These are phyloP conservation scores for Eimeria praecox DNA, from an alignment of 169 alveolate genomes.

Conservation along the genomic window DNA sequence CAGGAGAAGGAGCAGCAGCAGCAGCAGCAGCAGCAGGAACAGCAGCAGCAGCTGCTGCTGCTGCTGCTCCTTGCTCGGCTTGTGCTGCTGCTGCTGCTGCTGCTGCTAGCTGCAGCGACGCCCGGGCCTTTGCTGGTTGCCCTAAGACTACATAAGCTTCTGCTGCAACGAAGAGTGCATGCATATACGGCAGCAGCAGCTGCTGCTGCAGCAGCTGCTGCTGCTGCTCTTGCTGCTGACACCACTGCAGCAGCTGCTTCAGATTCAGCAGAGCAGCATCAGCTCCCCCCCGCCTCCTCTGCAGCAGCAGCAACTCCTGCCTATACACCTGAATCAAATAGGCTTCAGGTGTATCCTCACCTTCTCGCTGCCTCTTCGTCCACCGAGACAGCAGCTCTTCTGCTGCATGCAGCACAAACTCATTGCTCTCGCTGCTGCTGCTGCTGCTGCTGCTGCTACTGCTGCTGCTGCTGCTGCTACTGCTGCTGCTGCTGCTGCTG, in stretches of 20 bases:
- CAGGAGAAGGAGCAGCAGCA: neutral
- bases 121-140: conserved; percentile 35
- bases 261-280: conserved; percentile 53
- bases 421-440: conserved; percentile 1
- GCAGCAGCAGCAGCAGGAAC: conserved; percentile 24
- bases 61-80: conserved; percentile 24
- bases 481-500: conserved; percentile 17
- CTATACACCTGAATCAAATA: neutral
- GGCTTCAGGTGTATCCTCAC: neutral
- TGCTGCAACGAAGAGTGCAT: conserved; percentile 48
- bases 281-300: neutral
- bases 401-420: conserved; percentile 3
- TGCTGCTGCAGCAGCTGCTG: conserved; percentile 23
- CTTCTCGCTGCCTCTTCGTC: neutral
- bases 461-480: conserved; percentile 1
- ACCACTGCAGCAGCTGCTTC: conserved; percentile 57
- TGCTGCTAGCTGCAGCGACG: conserved; percentile 6
- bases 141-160: conserved; percentile 29
- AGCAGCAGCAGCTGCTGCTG: conserved; percentile 47
- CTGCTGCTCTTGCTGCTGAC: conserved; percentile 54
- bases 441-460: conserved; percentile 21
- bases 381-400: neutral
- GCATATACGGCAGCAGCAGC: conserved; percentile 13
- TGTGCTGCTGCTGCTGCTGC: neutral
- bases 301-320: conserved; percentile 29